Evolutionary conservation across 352 stramenopile species (phyloP), one percentile per base, ranked within the genome.

Genomic region (Phytophthora aleatoria): DNA sequence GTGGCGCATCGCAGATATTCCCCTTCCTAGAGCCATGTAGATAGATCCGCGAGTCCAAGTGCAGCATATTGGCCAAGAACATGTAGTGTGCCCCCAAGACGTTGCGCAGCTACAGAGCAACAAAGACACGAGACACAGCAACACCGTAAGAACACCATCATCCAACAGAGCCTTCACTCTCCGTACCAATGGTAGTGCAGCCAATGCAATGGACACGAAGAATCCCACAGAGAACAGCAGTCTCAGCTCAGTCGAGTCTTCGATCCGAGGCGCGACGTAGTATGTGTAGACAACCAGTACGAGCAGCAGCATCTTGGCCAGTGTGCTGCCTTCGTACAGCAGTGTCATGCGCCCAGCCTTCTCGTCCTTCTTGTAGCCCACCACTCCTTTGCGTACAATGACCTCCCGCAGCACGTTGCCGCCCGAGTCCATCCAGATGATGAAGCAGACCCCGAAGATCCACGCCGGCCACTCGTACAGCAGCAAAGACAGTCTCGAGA

Each of bases 261-360:
- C 71, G 53, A 92, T 81, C 28, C 72, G 61, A 39, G 77, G 68
- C 20, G 69, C 66, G n/a, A 92, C 30, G 45, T 86, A 92, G 65
- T 89, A 88, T 28, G 78, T 90, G 77, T 92, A 92, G 10, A 92
- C 67, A n/a, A 90, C 61, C 6, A 92, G 70, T 36, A 89, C 73
- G 3, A 92, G 79, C 59, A 90, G 51, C 48, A 92, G 50, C 56
- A 89, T 77, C 58, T 92, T 92, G 53, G 77, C 81, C 39, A 92
- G 56, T 16, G 83, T 87, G 1, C 71, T 81, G 30, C 83, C 81
- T 68, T 92, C 83, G 49, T 87, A 84, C 20, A 92, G 61, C 38
- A 92, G 65, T 42, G 81, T 90, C 64, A 81, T 72, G 39, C 83
- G 81, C 0, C 76, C 81, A 0, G 76, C 63, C 31, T 78, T 83